Conservation (phyloP, 176 grass and related monocot species). For the Phyllostachys edulis region DNA sequence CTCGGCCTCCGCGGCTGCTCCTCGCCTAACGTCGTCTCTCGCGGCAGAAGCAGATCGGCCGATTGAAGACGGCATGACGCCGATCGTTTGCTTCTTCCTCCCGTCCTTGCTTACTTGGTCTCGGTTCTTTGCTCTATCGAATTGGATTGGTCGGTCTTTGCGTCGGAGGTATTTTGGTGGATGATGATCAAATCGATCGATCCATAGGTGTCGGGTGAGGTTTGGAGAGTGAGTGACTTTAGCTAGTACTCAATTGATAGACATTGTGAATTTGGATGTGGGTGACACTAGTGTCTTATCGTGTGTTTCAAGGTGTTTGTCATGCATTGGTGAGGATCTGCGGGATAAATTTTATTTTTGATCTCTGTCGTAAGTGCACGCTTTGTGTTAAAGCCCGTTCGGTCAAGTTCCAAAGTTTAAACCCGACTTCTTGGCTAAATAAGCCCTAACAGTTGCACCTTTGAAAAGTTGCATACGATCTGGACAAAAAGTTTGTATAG, state of each 20-base stretch:
- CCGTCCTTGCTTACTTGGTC: not conserved
- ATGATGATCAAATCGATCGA: constrained; percentile 7
- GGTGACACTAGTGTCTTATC: not conserved
- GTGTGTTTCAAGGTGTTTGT: not conserved
- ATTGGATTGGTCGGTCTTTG: not conserved
- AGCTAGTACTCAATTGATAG: not conserved
- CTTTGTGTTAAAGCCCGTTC: not conserved
- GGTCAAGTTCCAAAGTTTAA: not conserved
- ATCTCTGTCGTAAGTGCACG: not conserved
- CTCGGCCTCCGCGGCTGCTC: no score
- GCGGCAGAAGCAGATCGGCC: no score
- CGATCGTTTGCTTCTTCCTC: no score
- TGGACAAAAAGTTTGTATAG: no score
- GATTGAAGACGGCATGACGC: no score
- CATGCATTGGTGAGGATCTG: not conserved
- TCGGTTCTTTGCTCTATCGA: not conserved
- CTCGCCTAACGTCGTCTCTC: no score
- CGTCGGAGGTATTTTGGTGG: not conserved
- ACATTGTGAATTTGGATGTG: not conserved
- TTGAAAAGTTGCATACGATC: no score
- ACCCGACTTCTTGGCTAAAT: not conserved
- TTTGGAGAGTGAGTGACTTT: not conserved
- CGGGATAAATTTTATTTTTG: not conserved
- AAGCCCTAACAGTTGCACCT: not conserved
- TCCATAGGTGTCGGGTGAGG: not conserved